Conservation (phyloP, 345 rosid species). For the Arabidopsis arenosa region DNA sequence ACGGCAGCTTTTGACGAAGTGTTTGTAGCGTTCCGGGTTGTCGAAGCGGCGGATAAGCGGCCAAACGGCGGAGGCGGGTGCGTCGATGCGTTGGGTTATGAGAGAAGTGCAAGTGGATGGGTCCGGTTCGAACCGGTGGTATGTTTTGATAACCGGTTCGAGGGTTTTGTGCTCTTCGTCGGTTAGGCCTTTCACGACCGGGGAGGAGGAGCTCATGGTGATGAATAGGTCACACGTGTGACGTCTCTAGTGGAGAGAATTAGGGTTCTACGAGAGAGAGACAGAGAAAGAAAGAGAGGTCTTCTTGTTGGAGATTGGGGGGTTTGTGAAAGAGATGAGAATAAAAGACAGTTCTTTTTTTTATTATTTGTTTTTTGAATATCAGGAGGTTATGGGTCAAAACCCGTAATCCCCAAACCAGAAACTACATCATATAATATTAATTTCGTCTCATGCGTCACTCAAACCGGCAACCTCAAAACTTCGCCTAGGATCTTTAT, state of each 20-base stretch:
- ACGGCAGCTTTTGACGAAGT: constrained; percentile 74
- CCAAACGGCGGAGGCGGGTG: constrained; percentile 69
- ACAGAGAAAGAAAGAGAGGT: not conserved
- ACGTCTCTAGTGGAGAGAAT: not conserved
- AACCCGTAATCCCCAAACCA: too few relatives aligned
- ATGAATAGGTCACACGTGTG: constrained; percentile 13
- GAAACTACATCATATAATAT: too few relatives aligned
- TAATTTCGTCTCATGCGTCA: too few relatives aligned
- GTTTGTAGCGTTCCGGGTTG: constrained; percentile 80
- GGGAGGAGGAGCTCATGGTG: constrained; percentile 28
- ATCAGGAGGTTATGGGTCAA: too few relatives aligned
- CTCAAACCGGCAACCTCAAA: too few relatives aligned
- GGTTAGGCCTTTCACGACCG: constrained; percentile 54
- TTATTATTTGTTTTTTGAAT: too few relatives aligned
- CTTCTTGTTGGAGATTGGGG: constrained; percentile 30
- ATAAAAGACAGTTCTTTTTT: not conserved
- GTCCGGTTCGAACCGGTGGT: constrained; percentile 59
- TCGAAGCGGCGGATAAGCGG: constrained; percentile 69
- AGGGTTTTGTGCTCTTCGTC: constrained; percentile 57
- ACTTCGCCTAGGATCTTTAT: too few relatives aligned
- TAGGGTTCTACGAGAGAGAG: constrained; percentile 12
- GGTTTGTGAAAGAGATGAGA: constrained; percentile 25
- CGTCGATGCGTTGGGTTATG: constrained; percentile 73
- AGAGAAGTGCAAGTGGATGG: constrained; percentile 73
- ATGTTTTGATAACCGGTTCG: constrained; percentile 56